phyloP scores from a whole-genome alignment of 2,329 filamentous ascomycete species.

The Fusarium chuoi region DNA sequence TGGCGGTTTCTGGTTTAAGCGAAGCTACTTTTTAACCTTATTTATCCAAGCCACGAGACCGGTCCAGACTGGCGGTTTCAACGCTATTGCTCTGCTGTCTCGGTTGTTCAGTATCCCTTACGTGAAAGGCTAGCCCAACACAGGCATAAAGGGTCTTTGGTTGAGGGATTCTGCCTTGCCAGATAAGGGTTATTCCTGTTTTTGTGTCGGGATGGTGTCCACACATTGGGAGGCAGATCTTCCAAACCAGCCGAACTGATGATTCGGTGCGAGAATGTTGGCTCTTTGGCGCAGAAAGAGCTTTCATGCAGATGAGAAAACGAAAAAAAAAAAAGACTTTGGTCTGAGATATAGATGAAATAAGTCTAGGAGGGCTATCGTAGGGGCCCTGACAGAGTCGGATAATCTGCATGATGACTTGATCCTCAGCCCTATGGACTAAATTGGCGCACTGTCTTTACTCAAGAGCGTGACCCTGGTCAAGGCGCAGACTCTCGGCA shows the following conservation, averaged over 20 bases:
- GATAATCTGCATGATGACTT: not conserved
- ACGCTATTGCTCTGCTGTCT: not conserved
- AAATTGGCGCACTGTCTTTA: not conserved
- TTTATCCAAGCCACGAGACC: constrained; percentile 1
- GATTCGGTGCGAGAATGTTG: too few relatives aligned
- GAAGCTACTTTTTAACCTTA: constrained; percentile 23
- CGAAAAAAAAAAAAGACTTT: not conserved
- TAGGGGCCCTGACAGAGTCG: too few relatives aligned
- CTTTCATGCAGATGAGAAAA: not conserved
- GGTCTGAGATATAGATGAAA: not conserved
- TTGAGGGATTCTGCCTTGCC: not conserved
- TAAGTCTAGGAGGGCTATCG: not conserved
- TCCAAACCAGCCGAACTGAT: not conserved
- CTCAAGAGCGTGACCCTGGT: not conserved
- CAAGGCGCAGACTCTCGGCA: not conserved
- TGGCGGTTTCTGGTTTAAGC: not conserved
- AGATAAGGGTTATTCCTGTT: not conserved
- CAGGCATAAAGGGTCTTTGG: not conserved
- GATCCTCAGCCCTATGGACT: not conserved
- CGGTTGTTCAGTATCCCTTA: not conserved
- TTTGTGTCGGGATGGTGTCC: not conserved
- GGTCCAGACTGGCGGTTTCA: not conserved
- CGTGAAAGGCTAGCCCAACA: not conserved
- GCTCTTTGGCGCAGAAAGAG: not conserved
- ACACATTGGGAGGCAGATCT: not conserved